phyloP scores from a whole-genome alignment of 192 early-diverging fungal species.

The Coemansia sp. region DNA sequence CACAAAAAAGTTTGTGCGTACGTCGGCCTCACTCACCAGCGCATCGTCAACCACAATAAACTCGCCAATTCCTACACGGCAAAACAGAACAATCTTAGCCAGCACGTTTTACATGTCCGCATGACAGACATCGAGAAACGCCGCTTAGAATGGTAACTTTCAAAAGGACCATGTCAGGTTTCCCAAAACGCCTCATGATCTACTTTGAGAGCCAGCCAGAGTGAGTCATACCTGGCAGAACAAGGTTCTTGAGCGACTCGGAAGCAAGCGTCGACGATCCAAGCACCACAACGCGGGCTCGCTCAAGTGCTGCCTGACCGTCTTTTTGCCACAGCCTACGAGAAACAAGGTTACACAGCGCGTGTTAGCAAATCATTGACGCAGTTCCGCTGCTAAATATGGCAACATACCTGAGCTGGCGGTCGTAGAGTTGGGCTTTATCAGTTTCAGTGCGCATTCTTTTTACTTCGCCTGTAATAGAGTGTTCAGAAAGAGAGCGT shows the following conservation, averaged over 20 bases:
- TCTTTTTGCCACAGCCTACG: slow-evolving; percentile 89
- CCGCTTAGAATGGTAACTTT: neutral
- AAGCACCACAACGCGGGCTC: slow-evolving; percentile 77
- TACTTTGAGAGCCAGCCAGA: neutral
- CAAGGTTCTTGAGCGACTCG: slow-evolving; percentile 92
- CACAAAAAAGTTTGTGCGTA: slow-evolving; percentile 94
- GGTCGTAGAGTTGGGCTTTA: slow-evolving; percentile 43
- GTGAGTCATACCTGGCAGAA: slow-evolving; percentile 77
- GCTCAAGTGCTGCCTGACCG: slow-evolving; percentile 86
- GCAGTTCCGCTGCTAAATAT: neutral
- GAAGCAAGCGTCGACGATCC: slow-evolving; percentile 81
- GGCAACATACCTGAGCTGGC: slow-evolving; percentile 38
- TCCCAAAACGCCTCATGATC: neutral
- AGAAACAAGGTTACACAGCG: neutral
- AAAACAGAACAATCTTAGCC: neutral
- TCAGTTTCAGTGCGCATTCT: slow-evolving; percentile 45
- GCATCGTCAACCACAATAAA: slow-evolving; percentile 82
- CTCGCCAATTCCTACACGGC: slow-evolving; percentile 73
- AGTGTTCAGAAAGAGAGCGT: slow-evolving; percentile 21
- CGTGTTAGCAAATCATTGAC: neutral
- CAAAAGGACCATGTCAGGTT: neutral
- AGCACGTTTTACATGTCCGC: neutral
- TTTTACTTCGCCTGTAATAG: slow-evolving; percentile 17
- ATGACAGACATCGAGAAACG: neutral
- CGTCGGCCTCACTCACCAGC: slow-evolving; percentile 63